phyloP scores from a whole-genome alignment of 2,329 filamentous ascomycete species.

The Ophioceras dolichostomum region DNA sequence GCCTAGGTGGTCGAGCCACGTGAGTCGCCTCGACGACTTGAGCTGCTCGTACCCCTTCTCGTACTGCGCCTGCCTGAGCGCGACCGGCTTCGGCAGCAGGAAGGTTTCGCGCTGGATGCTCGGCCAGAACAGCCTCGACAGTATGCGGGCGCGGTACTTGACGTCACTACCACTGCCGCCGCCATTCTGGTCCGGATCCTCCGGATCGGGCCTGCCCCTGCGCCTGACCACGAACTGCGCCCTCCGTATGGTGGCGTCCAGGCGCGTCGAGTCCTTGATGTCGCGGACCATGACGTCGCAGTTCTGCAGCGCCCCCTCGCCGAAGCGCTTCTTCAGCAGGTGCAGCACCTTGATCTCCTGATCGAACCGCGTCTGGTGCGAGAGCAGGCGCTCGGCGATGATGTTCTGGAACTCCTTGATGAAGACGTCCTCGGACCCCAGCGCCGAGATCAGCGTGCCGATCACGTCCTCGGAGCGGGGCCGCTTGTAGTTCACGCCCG shows the following conservation, averaged over 20 bases:
- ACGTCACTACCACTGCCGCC: no score
- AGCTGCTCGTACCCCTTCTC: slow-evolving; percentile 64
- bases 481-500: slow-evolving; percentile 81
- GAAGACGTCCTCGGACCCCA: slow-evolving; percentile 82
- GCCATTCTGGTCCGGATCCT: slow-evolving; percentile 13
- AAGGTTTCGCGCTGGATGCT: slow-evolving; percentile 49
- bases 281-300: slow-evolving; percentile 98
- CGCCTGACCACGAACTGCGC: slow-evolving; percentile 17
- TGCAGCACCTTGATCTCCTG: slow-evolving; percentile 76
- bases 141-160: slow-evolving; percentile 64
- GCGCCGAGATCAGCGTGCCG: slow-evolving; percentile 75
- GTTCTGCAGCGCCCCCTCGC: slow-evolving; percentile 73
- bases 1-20: slow-evolving; percentile 76
- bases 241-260: slow-evolving; percentile 56
- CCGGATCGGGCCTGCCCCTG: neutral
- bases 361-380: slow-evolving; percentile 43
- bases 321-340: slow-evolving; percentile 78
- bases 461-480: slow-evolving; percentile 83
- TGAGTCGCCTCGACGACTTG: slow-evolving; percentile 75
- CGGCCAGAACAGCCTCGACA: slow-evolving; percentile 92
- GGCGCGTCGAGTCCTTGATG: slow-evolving; percentile 66
- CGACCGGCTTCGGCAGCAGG: slow-evolving; percentile 45
- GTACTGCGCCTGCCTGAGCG: slow-evolving; percentile 55
- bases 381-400: slow-evolving; percentile 67
- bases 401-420: slow-evolving; percentile 89